Evolutionary conservation across 1,139 yeast species (phyloP), one percentile per base, ranked within the genome.

Genomic region (Lizanozyma gosingica): DNA sequence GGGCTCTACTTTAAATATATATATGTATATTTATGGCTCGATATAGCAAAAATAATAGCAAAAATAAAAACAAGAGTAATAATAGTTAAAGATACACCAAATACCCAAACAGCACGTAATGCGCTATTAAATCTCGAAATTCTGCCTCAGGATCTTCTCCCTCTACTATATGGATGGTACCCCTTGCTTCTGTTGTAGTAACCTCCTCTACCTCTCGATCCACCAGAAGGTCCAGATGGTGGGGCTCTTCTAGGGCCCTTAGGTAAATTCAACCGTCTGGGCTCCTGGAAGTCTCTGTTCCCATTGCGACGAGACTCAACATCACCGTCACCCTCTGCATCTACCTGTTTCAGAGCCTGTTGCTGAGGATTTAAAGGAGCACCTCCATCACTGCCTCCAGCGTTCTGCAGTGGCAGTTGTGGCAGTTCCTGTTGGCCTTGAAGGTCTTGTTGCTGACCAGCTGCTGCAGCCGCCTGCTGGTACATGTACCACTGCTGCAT

Each of bases 401-500:
- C 64, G 62, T 65, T 62, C 61, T 45, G 29, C 29, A 22, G 29
- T 22, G 29, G 29, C 29, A 22, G 29, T 22, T 22, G 29, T 22
- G 29, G 29, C n/a, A n/a, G n/a, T n/a, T n/a, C n/a, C n/a, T 65
- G 73, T 41, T 71, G 76, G 56, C 67, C 64, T 47, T 66, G 76
- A 48, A 69, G 47, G 33, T 15, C 35, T 34, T 36, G 39, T 39
- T 43, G 45, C 33, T 39, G 35, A 29, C 42, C 43, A 15, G 48
- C 42, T 8, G 54, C 54, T 36, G 42, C 54, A n/a, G 43, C 55
- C 46, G 71, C 74, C 47, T 76, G 81, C 60, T 78, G 83, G 43
- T 65, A 69, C 73, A 80, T 76, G 56, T 83, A 85, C 73, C 74
- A 70, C 50, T 82, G 85, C 60, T 82, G 90, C 87, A 85, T 80